phyloP scores from a whole-genome alignment of 495 filamentous ascomycete genomes.

The Tuber calosporum region DNA sequence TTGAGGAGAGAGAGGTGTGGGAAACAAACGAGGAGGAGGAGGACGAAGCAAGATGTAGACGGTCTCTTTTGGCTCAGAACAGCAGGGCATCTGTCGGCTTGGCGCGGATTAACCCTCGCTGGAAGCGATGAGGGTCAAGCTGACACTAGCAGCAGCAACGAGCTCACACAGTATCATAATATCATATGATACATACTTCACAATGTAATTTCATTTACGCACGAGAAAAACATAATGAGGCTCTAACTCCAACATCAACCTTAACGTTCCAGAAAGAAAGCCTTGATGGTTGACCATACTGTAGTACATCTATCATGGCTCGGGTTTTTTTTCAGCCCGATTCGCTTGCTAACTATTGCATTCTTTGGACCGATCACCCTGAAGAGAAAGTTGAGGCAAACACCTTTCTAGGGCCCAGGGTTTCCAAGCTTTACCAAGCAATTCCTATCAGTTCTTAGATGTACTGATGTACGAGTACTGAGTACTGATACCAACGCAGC shows the following conservation, averaged over 20 bases:
- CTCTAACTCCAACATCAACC: neutral
- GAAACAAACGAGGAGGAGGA: conserved; percentile 2
- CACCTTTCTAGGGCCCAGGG: neutral
- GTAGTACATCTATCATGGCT: neutral
- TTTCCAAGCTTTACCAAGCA: neutral
- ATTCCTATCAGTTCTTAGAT: neutral
- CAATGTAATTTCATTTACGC: neutral
- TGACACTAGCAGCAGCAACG: neutral
- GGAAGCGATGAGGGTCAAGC: neutral
- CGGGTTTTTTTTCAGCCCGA: neutral
- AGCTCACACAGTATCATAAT: too few species aligned
- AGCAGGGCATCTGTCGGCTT: neutral
- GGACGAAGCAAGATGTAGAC: neutral
- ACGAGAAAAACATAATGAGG: neutral
- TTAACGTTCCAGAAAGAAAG: neutral
- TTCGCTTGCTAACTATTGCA: neutral
- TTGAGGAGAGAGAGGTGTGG: conserved; percentile 11
- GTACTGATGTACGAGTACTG: neutral
- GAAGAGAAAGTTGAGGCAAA: neutral
- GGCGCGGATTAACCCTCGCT: conserved; percentile 3
- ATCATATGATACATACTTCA: too few species aligned
- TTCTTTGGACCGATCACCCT: neutral
- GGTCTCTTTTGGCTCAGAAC: neutral
- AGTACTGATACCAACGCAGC: neutral
- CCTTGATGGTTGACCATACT: neutral